phyloP scores from a whole-genome alignment of 257 asterid species.

The Ligustrum vulgare region DNA sequence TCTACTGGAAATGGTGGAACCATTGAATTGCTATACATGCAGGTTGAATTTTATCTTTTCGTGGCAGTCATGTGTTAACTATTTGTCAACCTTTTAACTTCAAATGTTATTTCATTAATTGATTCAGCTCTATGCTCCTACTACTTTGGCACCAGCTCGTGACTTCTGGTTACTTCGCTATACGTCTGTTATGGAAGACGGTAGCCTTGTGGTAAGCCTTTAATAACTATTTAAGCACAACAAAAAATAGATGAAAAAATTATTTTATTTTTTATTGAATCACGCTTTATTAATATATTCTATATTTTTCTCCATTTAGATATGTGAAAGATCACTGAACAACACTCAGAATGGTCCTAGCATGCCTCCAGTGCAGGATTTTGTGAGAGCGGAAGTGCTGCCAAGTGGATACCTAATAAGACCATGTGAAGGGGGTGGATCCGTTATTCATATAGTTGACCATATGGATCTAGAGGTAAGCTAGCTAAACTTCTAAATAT shows the following conservation, averaged over 20 bases:
- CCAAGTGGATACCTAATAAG: slow-evolving; percentile 94
- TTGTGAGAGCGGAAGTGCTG: slow-evolving; percentile 86
- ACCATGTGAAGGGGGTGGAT: slow-evolving; percentile 98
- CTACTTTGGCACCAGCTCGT: slow-evolving; percentile 94
- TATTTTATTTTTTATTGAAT: no score
- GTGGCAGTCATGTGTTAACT: not conserved
- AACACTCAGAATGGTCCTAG: slow-evolving; percentile 96
- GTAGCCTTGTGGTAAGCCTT: slow-evolving; percentile 86
- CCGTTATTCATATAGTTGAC: slow-evolving; percentile 88
- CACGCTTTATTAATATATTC: not conserved
- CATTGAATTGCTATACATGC: slow-evolving; percentile 91
- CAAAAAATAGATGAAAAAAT: not conserved
- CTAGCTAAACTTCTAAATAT: not conserved
- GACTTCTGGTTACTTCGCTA: slow-evolving; percentile 94
- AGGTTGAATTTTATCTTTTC: slow-evolving; percentile 42
- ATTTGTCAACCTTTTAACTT: not conserved
- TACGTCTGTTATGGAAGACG: slow-evolving; percentile 94
- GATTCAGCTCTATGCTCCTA: slow-evolving; percentile 84
- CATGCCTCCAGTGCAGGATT: slow-evolving; percentile 89
- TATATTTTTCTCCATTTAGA: slow-evolving; percentile 34
- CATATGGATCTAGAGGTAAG: slow-evolving; percentile 88
- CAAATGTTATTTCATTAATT: not conserved
- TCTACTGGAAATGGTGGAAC: slow-evolving; percentile 96
- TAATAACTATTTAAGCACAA: not conserved
- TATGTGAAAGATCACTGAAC: slow-evolving; percentile 92